Percentiles rank a stretch among this genome's conserved stretches.
Evolutionary conservation across 371 early-diverging fungal species (phyloP).

Genomic region (Circinella minor): DNA sequence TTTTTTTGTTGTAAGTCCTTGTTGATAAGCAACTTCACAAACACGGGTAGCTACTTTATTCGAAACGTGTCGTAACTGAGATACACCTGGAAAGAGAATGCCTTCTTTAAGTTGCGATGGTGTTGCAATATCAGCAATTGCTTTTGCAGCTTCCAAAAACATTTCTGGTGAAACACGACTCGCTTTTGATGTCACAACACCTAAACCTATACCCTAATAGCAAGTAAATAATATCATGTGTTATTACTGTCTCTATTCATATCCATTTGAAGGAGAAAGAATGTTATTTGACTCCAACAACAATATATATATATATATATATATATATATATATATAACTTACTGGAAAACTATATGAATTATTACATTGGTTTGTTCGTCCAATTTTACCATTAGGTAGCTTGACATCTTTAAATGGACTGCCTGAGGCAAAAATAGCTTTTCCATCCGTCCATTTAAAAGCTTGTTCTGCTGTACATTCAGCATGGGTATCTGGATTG

Average conservation of each 20-base stretch:
- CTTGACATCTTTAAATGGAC: constrained; percentile 57
- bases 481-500: constrained; percentile 68
- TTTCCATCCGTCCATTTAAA: constrained; percentile 66
- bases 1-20: constrained; percentile 54
- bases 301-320: too few species aligned
- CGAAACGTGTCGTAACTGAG: constrained; percentile 55
- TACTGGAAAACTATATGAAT: constrained; percentile 64
- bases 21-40: constrained; percentile 64
- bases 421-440: constrained; percentile 69
- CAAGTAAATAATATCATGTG: too few species aligned
- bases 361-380: constrained; percentile 69
- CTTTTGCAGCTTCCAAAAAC: constrained; percentile 66
- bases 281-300: too few species aligned
- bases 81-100: constrained; percentile 62
- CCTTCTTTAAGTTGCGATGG: constrained; percentile 65
- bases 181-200: constrained; percentile 60
- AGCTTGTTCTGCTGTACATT: constrained; percentile 70
- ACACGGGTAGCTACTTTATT: constrained; percentile 61
- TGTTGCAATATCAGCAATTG: constrained; percentile 63
- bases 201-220: constrained; percentile 58
- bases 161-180: constrained; percentile 60
- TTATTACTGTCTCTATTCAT: too few species aligned
- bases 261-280: too few species aligned
- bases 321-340: constrained; percentile 6
- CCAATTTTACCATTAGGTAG: constrained; percentile 52